Conservation (phyloP, 1,139 yeast species). For the Candida smagusa region DNA sequence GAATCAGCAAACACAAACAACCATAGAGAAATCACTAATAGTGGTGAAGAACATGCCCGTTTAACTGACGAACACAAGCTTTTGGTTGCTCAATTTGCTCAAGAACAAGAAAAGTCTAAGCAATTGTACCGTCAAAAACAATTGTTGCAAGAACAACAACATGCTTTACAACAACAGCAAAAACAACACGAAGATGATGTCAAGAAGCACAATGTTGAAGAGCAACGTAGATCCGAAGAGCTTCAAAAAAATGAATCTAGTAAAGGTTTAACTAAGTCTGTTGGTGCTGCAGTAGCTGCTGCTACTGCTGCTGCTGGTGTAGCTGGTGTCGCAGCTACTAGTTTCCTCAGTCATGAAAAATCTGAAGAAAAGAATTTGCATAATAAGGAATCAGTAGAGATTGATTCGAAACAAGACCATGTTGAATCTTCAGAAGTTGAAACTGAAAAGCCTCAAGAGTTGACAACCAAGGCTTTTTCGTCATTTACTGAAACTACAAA, state of each 20-base stretch:
- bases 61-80: conserved; percentile 9
- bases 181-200: conserved; percentile 23
- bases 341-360: conserved; percentile 12
- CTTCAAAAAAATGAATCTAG: conserved; percentile 26
- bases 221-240: conserved; percentile 16
- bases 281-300: conserved; percentile 24
- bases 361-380: background rate
- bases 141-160: conserved; percentile 10
- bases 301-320: conserved; percentile 28
- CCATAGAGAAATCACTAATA: conserved; percentile 23
- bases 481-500: conserved; percentile 21
- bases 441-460: background rate
- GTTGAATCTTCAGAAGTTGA: background rate
- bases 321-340: conserved; percentile 28
- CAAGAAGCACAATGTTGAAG: conserved; percentile 7
- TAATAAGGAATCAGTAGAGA: background rate
- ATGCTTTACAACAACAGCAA: conserved; percentile 34
- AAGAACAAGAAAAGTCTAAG: conserved; percentile 6
- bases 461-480: conserved; percentile 1
- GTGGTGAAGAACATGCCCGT: conserved; percentile 18
- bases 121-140: conserved; percentile 7
- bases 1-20: conserved; percentile 22
- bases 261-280: conserved; percentile 29
- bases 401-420: background rate
- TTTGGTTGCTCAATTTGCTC: conserved; percentile 3